These are phyloP conservation scores for Aspergillus aculeatinus DNA, from an alignment of 2,329 filamentous ascomycete genomes.

Conservation along the genomic window DNA sequence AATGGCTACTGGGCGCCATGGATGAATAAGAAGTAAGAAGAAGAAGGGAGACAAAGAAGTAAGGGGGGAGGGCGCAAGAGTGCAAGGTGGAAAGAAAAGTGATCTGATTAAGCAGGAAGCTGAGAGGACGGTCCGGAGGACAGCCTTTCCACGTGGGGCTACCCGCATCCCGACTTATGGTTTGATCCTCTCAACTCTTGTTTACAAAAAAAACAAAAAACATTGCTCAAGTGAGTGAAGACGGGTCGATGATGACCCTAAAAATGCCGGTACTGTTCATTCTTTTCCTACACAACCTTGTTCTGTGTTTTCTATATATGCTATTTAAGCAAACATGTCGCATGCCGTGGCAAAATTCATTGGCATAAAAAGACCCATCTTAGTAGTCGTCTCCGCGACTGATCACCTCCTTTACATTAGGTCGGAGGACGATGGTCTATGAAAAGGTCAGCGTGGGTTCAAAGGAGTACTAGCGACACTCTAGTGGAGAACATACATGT, in stretches of 20 bases:
- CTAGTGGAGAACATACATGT: slow-evolving; percentile 65
- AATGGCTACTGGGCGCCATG: slow-evolving; percentile 21
- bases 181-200: slow-evolving; percentile 8
- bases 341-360: not conserved
- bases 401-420: slow-evolving; percentile 82
- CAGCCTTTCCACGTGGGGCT: slow-evolving; percentile 40
- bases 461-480: not conserved
- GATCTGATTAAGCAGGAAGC: slow-evolving; percentile 14
- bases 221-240: not conserved
- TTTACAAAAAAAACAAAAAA: not conserved
- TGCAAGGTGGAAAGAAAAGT: slow-evolving; percentile 12
- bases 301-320: slow-evolving; percentile 3
- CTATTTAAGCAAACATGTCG: not conserved
- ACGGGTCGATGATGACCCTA: not conserved
- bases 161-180: slow-evolving; percentile 20
- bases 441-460: slow-evolving; percentile 18
- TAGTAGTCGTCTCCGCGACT: slow-evolving; percentile 84
- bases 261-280: not conserved
- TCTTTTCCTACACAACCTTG: slow-evolving; percentile 4
- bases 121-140: slow-evolving; percentile 25
- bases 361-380: slow-evolving; percentile 14
- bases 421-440: slow-evolving; percentile 73
- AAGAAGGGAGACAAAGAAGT: not conserved
- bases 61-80: slow-evolving; percentile 14
- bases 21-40: not conserved